Conservation (phyloP, 2,329 filamentous ascomycete genomes). For the Penicillium sp. region DNA sequence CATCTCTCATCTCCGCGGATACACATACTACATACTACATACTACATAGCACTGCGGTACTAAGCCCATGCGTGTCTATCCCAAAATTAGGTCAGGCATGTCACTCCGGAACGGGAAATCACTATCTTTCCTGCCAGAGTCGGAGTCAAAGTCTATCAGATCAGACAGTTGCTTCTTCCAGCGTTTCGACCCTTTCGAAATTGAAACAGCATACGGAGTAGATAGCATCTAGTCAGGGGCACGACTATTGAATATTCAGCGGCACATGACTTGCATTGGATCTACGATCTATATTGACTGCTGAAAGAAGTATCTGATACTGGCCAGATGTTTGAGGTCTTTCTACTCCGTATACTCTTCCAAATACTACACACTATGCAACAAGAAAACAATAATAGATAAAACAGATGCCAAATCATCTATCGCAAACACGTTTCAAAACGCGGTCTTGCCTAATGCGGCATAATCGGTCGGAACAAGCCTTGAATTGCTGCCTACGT, state of each 20-base stretch:
- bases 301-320: too few relatives aligned
- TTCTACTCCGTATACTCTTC: not conserved
- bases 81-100: not conserved
- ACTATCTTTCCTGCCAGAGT: not conserved
- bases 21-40: not conserved
- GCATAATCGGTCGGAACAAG: not conserved
- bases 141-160: too few relatives aligned
- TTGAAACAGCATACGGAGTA: not conserved
- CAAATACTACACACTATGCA: not conserved
- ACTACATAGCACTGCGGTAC: not conserved
- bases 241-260: too few relatives aligned
- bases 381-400: not conserved
- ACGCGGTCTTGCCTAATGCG: not conserved
- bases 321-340: too few relatives aligned
- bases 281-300: too few relatives aligned
- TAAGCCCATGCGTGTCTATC: not conserved
- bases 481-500: not conserved
- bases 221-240: too few relatives aligned
- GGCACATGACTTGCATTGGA: too few relatives aligned
- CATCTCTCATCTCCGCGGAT: not conserved
- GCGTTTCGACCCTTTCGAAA: not conserved
- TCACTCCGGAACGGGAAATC: not conserved
- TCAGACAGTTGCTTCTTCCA: too few relatives aligned
- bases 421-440: not conserved
- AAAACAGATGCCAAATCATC: not conserved